A percentile compares a stretch with the other conserved stretches of the same genome.
phyloP scores from a whole-genome alignment of 805 yeast species.

The Debaryomyces tyrocola region DNA sequence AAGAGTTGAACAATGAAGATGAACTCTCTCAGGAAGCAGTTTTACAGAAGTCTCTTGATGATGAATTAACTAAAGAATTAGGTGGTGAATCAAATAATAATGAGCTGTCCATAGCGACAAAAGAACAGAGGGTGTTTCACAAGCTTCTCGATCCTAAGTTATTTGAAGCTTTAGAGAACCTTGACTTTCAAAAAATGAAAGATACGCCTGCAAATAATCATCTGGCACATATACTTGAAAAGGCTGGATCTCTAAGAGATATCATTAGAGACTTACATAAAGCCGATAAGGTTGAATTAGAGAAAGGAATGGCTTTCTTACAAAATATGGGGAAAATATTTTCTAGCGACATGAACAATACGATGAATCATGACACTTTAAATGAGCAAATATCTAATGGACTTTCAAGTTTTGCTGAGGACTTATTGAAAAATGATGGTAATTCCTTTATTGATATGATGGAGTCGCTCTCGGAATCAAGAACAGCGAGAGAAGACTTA shows the following conservation, averaged over 20 bases:
- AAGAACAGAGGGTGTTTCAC: constrained; percentile 17
- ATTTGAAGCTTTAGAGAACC: constrained; percentile 24
- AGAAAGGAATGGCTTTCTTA: constrained; percentile 22
- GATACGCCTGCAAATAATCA: constrained; percentile 12
- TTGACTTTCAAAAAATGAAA: constrained; percentile 23
- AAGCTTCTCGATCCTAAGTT: constrained; percentile 27
- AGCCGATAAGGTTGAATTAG: constrained; percentile 25
- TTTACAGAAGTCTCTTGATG: background rate
- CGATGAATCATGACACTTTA: constrained; percentile 8
- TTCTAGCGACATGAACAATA: constrained; percentile 6
- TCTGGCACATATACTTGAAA: constrained; percentile 22
- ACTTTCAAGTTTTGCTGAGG: constrained; percentile 62
- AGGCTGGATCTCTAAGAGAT: constrained; percentile 25
- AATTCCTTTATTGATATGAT: constrained; percentile 73
- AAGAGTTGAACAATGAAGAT: background rate
- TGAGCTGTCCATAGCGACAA: background rate
- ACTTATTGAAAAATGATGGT: constrained; percentile 76
- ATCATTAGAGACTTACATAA: constrained; percentile 24
- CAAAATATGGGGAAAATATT: constrained; percentile 23
- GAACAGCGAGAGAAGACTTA: constrained; percentile 28
- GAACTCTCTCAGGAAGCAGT: background rate
- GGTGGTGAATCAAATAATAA: background rate
- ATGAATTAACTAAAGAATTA: background rate
- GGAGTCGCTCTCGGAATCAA: constrained; percentile 67
- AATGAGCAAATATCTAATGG: constrained; percentile 23